phyloP scores from a whole-genome alignment of 257 asterid genomes.

The Solanum neorickii region DNA sequence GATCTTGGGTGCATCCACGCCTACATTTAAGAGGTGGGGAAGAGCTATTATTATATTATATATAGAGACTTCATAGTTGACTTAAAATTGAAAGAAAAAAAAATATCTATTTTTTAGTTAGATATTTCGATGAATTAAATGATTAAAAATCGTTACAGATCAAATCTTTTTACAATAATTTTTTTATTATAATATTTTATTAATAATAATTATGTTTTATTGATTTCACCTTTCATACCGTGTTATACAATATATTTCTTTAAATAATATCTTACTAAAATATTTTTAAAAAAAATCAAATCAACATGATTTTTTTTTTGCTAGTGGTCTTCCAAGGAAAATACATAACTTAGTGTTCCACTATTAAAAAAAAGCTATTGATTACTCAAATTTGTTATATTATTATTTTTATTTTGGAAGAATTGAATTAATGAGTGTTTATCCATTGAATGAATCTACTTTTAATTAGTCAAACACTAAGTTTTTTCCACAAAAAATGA shows the following conservation, averaged over 20 bases:
- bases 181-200: neutral
- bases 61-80: neutral
- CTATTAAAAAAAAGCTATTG: too few relatives aligned
- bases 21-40: neutral
- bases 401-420: too few relatives aligned
- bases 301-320: neutral
- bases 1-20: neutral
- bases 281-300: neutral
- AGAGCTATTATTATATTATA: neutral
- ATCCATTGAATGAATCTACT: neutral
- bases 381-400: neutral
- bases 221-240: neutral
- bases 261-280: neutral
- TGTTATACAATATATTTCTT: neutral
- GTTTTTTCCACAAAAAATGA: neutral
- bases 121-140: neutral
- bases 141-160: neutral
- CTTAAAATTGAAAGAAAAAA: neutral
- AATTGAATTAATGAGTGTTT: too few relatives aligned
- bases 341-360: neutral
- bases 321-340: too few relatives aligned
- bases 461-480: too few relatives aligned
- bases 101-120: neutral
- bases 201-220: fast-evolving
- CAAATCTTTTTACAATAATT: fast-evolving